A percentile compares a stretch with the other conserved stretches of the same genome.
These are phyloP conservation scores for Neurospora intermedia DNA, from an alignment of 495 filamentous ascomycete species.

Conservation along the genomic window DNA sequence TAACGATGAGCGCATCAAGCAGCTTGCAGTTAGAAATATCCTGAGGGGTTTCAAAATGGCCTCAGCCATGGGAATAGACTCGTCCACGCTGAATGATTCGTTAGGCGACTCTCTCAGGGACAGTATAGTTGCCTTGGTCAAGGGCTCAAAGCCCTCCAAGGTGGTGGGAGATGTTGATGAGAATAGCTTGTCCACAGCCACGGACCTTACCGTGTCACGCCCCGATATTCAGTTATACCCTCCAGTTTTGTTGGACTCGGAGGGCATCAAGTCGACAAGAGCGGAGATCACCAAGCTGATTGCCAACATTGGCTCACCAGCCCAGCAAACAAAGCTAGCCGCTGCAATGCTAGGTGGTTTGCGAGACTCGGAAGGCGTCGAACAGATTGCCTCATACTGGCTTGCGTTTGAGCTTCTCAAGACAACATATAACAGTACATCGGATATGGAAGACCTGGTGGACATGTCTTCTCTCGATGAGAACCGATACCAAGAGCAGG, in stretches of 20 bases:
- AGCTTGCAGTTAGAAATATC: constrained; percentile 60
- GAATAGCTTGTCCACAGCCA: constrained; percentile 9
- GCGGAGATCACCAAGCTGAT: constrained; percentile 37
- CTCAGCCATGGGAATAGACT: constrained; percentile 51
- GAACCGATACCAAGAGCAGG: constrained; percentile 36
- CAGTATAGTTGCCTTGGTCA: constrained; percentile 39
- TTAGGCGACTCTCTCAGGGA: constrained; percentile 54
- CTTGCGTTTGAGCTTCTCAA: constrained; percentile 62
- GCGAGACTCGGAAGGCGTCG: constrained; percentile 41
- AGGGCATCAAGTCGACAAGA: constrained; percentile 55
- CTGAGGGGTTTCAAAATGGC: constrained; percentile 62
- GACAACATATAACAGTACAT: constrained; percentile 34
- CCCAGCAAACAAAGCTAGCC: constrained; percentile 38
- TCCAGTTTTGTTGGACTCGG: constrained; percentile 51
- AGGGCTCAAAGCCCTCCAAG: constrained; percentile 23
- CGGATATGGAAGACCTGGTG: constrained; percentile 58
- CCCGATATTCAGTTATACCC: constrained; percentile 36
- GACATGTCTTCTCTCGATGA: constrained; percentile 32
- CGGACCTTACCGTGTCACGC: constrained; percentile 14
- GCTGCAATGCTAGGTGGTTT: constrained; percentile 49
- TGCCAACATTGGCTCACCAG: constrained; percentile 31
- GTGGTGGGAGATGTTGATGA: constrained; percentile 11
- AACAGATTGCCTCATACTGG: constrained; percentile 69
- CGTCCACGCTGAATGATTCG: constrained; percentile 56
- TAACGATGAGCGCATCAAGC: constrained; percentile 68